Base-by-base conservation (phyloP, 176 grass and related monocot species). In the Metroxylon sagu region DNA sequence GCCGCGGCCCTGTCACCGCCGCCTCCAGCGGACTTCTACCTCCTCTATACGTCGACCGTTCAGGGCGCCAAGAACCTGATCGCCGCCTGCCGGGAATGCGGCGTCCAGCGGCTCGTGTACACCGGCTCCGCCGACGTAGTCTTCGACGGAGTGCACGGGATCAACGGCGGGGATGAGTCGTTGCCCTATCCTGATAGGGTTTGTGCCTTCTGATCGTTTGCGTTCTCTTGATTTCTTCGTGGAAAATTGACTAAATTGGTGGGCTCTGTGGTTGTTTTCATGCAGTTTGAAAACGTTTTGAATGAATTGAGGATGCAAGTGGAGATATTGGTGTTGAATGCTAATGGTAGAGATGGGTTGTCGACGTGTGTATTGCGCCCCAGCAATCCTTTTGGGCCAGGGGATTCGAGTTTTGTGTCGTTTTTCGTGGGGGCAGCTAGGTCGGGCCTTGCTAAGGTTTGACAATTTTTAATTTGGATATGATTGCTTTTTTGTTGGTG, bases 321-420 rank as follows among this genome's bases (percentile, higher is more conserved):
- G 29, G 93, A 97, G 78, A 80, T 83, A 54, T 78, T 90, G 75
- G 87, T 97, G 29, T 71, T 97, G 51, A 48, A 63, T 50, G 84
- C 84, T 55, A 89, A 91, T 39, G 87, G 70, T 30, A 64, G 54
- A 29, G 73, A 67, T 25, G 87, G 76, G 65, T 61, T 91, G 66
- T 75, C 72, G 61, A 97, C 93, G 1, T 88, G 84, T 56, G 93
- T 71, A 18, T 60, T 97, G 54, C 86, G 93, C 1, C 76, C 93
- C 2, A 80, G 87, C 82, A 87, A 82, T 85, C 74, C 79, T 60
- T 97, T 97, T 26, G 93, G 93, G 27, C 84, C 93, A 2, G 84
- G 72, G 0, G 87, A 91, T 73, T 77, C 83, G 19, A 85, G 60
- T 67, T 23, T 97, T 2, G 17, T 74, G 60, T 74, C 75, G 60